Evolutionary conservation across 2,329 filamentous ascomycete genomes (phyloP).

Genomic region (Colletotrichum sp.): DNA sequence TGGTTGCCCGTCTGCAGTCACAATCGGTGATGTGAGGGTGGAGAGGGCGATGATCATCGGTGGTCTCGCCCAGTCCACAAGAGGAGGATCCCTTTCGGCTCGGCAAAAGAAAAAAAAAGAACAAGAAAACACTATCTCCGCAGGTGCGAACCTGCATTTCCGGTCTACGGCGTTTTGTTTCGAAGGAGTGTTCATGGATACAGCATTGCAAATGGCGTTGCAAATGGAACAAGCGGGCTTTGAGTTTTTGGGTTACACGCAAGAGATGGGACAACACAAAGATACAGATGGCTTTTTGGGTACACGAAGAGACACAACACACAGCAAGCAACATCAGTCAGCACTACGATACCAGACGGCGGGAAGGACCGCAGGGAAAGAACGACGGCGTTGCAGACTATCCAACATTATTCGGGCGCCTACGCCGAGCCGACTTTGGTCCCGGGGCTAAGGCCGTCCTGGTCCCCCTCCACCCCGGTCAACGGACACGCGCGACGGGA

Average conservation of each 20-base stretch:
- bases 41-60: neutral
- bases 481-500: neutral
- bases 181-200: neutral
- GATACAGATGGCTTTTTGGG: neutral
- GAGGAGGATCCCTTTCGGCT: neutral
- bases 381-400: neutral
- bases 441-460: neutral
- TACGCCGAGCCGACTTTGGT: neutral
- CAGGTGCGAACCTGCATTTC: neutral
- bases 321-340: neutral
- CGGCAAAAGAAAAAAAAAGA: neutral
- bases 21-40: neutral
- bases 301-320: neutral
- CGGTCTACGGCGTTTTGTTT: neutral
- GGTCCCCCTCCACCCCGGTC: neutral
- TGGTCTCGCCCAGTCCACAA: neutral
- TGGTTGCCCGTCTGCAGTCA: neutral
- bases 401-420: neutral
- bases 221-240: neutral
- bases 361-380: neutral
- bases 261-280: neutral
- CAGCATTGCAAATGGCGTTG: neutral
- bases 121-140: neutral
- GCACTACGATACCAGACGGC: neutral
- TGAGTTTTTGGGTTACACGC: neutral